Evolutionary conservation across 2,329 filamentous ascomycete species (phyloP).

Genomic region (Didymella keratinophila): DNA sequence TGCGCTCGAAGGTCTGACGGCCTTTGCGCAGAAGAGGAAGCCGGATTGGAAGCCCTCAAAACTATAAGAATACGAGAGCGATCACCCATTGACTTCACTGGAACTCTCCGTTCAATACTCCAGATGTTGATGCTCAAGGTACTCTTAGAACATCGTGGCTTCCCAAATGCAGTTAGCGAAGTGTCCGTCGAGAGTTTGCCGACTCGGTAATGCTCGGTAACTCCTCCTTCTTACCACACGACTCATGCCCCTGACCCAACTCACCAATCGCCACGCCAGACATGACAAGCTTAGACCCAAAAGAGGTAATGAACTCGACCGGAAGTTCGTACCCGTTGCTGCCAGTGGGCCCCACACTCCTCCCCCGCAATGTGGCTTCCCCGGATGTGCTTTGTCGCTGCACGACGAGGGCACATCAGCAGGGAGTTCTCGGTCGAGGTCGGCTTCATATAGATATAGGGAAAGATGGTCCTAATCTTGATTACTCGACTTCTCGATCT

Average conservation of each 20-base stretch:
- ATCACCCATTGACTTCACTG: background rate
- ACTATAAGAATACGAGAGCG: conserved; percentile 43
- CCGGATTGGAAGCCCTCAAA: conserved; percentile 61
- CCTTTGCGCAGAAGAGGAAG: conserved; percentile 61
- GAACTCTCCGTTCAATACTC: background rate
- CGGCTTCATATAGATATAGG: conserved; percentile 16
- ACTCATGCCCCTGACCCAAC: background rate
- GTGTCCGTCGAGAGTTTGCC: background rate
- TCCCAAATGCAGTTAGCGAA: conserved; percentile 8
- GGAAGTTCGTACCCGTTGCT: conserved; percentile 8
- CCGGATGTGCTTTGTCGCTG: conserved; percentile 14
- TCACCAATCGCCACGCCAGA: conserved; percentile 4
- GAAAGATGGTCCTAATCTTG: background rate
- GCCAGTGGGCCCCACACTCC: conserved; percentile 26
- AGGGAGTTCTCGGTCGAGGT: background rate
- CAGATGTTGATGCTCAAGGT: background rate
- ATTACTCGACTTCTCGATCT: conserved; percentile 26
- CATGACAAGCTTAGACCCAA: conserved; percentile 8
- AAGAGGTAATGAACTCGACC: conserved; percentile 3
- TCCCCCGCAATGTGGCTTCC: conserved; percentile 37
- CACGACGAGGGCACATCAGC: conserved; percentile 2
- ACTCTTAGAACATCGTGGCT: conserved; percentile 5
- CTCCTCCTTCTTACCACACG: background rate
- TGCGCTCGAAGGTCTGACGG: conserved; percentile 58
- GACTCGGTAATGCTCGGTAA: conserved; percentile 27